Evolutionary conservation across 2,329 filamentous ascomycete genomes (phyloP).

Genomic region (Alternaria hordeiaustralica): DNA sequence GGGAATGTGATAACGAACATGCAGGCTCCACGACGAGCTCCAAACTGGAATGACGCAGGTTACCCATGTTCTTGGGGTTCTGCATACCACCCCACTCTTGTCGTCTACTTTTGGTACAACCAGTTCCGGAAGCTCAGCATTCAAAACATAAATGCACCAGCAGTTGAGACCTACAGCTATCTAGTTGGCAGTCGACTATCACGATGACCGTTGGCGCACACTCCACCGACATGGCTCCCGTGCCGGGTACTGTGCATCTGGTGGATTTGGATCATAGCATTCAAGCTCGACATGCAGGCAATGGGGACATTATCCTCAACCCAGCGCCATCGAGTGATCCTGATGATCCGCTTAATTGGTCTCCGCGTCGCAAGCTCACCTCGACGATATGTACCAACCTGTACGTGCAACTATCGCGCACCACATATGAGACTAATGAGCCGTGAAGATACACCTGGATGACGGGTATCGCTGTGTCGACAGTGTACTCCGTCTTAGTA

Average conservation of each 20-base stretch:
- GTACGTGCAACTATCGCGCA: conserved; percentile 6
- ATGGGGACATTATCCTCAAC: conserved; percentile 52
- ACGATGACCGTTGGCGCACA: conserved; percentile 9
- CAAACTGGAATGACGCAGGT: neutral
- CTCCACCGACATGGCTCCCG: neutral
- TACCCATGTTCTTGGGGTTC: neutral
- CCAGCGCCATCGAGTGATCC: conserved; percentile 45
- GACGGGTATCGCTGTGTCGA: conserved; percentile 57
- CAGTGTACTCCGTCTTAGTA: conserved; percentile 59
- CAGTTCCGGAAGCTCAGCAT: neutral
- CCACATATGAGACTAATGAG: conserved; percentile 25
- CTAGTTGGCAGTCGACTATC: neutral
- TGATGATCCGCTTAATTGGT: conserved; percentile 47
- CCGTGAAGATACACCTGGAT: conserved; percentile 57
- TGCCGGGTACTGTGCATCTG: conserved; percentile 54
- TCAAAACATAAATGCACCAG: neutral
- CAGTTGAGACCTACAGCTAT: neutral
- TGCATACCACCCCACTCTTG: conserved; percentile 8
- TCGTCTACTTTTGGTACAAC: neutral
- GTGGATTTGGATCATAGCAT: conserved; percentile 51
- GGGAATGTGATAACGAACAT: neutral
- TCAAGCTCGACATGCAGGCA: conserved; percentile 44
- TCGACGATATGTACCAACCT: conserved; percentile 32
- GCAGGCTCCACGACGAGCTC: neutral
- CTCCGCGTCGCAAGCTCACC: conserved; percentile 33